Evolutionary conservation across 768 basidiomycete genomes (phyloP).

Genomic region (Pisolithus sp.): DNA sequence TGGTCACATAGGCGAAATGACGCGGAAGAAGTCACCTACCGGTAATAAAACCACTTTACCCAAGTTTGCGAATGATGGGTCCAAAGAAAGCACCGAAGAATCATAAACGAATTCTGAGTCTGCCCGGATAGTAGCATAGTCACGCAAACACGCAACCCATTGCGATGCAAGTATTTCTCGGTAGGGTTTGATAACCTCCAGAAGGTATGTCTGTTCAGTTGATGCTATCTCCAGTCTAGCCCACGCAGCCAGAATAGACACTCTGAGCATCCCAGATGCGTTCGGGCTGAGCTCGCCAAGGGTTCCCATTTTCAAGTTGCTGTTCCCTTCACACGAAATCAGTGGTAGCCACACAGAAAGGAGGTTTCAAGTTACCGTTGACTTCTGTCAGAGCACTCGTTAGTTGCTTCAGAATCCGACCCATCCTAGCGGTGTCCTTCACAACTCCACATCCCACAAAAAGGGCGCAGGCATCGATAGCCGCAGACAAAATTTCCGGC

Average conservation of each 20-base stretch:
- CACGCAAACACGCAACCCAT: constrained; percentile 85
- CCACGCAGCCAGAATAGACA: constrained; percentile 93
- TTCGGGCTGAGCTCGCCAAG: constrained; percentile 86
- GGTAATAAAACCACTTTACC: constrained; percentile 89
- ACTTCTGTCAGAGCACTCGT: constrained; percentile 86
- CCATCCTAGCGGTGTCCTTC: constrained; percentile 87
- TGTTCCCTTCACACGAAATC: constrained; percentile 51
- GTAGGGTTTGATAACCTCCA: constrained; percentile 78
- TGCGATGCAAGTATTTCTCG: constrained; percentile 65
- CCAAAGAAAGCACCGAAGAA: constrained; percentile 64
- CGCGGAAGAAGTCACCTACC: constrained; percentile 39
- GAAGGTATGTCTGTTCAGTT: constrained; percentile 64
- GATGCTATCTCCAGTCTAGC: constrained; percentile 85
- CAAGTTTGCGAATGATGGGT: constrained; percentile 79
- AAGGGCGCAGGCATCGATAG: constrained; percentile 87
- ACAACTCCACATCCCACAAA: constrained; percentile 95
- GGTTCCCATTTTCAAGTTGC: constrained; percentile 80
- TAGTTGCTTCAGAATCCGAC: constrained; percentile 84
- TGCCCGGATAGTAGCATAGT: constrained; percentile 86
- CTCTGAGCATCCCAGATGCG: constrained; percentile 89
- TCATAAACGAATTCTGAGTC: constrained; percentile 85
- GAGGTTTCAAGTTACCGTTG: constrained; percentile 49
- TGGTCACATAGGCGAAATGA: background rate
- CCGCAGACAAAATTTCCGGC: constrained; percentile 89
- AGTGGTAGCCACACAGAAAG: background rate